Evolutionary conservation across 73 alveolate species (phyloP), one percentile per base, ranked within the genome.

Genomic region (Paramecium tetraurelia): DNA sequence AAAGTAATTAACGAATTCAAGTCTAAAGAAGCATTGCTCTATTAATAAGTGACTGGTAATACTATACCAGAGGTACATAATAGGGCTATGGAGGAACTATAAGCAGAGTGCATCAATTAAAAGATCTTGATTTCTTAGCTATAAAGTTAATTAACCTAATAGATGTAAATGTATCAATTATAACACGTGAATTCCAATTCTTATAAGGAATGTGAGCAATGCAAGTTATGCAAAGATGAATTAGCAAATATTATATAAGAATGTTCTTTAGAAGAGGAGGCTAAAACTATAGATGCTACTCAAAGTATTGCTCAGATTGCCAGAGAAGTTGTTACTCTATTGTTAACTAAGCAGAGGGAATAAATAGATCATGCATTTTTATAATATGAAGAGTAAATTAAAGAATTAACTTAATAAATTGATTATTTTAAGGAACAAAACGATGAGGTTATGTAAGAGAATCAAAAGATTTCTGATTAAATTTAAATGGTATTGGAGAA

Each of bases 371-470:
- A 27, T 3, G 84, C 84, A 0, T 63, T 63, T 33, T 4, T 44
- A 21, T 6, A 80, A 9, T 80, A 80, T 80, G 90, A 80, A 24
- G 43, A 43, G 18, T 22, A 80, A 22, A 35, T 20, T 20, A 80
- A 80, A 48, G 75, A 44, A 21, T 24, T 12, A 44, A 24, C 29
- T 4, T 41, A 80, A 80, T 44, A 80, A 48, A 24, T 80, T 2
- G 90, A 40, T 10, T 80, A 80, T 48, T 80, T 80, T 80, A 80
- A 80, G 46, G 70, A 80, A 24, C 24, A 80, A 44, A 80, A 80
- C 46, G 90, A 80, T n/a, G 76, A 80, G 18, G 31, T 80, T 27
- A 43, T 80, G 44, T 12, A 46, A 18, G 90, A 80, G n/a, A 80
- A 80, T 80, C 5, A 80, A 24, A 80, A 46, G 48, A 80, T 44